Evolutionary conservation across 306 rosid species (phyloP).

Genomic region (Biancaea sappan): DNA sequence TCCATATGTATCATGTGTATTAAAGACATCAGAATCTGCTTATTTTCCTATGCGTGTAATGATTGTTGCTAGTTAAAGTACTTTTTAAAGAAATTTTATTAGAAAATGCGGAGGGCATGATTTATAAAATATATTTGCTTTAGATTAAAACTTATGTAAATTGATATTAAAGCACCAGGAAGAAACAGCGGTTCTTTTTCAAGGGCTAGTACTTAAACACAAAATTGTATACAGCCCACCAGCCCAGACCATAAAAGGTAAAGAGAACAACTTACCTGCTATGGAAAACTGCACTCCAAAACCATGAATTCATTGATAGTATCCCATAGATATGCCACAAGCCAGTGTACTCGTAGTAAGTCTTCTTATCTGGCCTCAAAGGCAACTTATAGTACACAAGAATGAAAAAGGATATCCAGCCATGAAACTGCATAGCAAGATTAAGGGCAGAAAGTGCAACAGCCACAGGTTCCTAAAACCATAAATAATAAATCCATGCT

Average conservation of each 20-base stretch:
- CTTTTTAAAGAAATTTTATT: neutral
- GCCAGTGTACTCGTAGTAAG: slow-evolving; percentile 85
- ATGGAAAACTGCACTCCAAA: slow-evolving; percentile 91
- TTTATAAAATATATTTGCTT: neutral
- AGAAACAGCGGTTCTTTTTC: slow-evolving; percentile 11
- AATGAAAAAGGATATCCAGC: slow-evolving; percentile 95
- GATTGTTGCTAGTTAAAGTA: neutral
- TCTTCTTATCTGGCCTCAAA: slow-evolving; percentile 66
- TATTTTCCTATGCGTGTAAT: neutral
- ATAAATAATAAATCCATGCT: slow-evolving; percentile 27
- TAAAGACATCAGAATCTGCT: slow-evolving; percentile 2
- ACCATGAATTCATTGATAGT: slow-evolving; percentile 85
- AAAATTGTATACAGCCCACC: neutral
- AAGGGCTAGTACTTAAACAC: slow-evolving; percentile 13
- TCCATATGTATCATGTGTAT: neutral
- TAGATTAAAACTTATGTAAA: neutral
- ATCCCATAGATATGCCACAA: slow-evolving; percentile 91
- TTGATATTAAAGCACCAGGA: neutral
- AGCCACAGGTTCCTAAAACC: slow-evolving; percentile 88
- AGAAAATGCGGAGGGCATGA: neutral
- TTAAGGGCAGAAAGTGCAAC: slow-evolving; percentile 88
- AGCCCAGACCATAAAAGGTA: slow-evolving; percentile 12
- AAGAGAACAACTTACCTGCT: slow-evolving; percentile 67
- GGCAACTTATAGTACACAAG: slow-evolving; percentile 86
- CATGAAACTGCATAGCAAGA: slow-evolving; percentile 95